Conservation (phyloP, 768 basidiomycete genomes). For the Termitomyces titanicus region DNA sequence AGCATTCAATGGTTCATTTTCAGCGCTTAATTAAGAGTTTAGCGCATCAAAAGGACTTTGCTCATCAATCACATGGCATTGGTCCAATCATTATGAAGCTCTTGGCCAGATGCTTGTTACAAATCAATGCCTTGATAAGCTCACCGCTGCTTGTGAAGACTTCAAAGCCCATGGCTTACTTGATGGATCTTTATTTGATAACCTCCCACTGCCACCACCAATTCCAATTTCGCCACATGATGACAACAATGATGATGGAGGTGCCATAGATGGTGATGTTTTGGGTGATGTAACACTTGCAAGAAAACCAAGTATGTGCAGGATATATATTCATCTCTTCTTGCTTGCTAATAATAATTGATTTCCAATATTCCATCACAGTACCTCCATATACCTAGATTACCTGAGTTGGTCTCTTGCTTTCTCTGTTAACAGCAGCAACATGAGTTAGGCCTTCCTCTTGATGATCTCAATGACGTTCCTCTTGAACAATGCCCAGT, state of each 20-base stretch:
- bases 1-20: constrained; percentile 2
- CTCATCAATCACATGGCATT: constrained; percentile 28
- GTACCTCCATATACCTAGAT: constrained; percentile 5
- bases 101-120: constrained; percentile 29
- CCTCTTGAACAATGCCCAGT: too few relatives aligned
- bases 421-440: constrained; percentile 11
- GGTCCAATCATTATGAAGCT: constrained; percentile 22
- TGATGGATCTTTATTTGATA: not conserved
- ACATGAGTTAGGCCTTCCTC: too few relatives aligned
- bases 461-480: too few relatives aligned
- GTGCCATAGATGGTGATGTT: not conserved
- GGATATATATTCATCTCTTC: not conserved
- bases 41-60: constrained; percentile 32
- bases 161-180: not conserved
- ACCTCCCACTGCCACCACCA: too few relatives aligned
- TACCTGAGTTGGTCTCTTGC: constrained; percentile 8
- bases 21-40: constrained; percentile 12
- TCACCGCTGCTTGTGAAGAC: constrained; percentile 6
- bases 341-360: not conserved
- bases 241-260: too few relatives aligned
- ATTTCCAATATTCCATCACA: not conserved
- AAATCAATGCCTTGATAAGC: constrained; percentile 27
- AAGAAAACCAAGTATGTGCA: not conserved
- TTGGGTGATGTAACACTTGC: not conserved
- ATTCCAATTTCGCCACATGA: too few relatives aligned